Evolutionary conservation across 345 rosid species (phyloP).

Genomic region (Pistacia atlantica): DNA sequence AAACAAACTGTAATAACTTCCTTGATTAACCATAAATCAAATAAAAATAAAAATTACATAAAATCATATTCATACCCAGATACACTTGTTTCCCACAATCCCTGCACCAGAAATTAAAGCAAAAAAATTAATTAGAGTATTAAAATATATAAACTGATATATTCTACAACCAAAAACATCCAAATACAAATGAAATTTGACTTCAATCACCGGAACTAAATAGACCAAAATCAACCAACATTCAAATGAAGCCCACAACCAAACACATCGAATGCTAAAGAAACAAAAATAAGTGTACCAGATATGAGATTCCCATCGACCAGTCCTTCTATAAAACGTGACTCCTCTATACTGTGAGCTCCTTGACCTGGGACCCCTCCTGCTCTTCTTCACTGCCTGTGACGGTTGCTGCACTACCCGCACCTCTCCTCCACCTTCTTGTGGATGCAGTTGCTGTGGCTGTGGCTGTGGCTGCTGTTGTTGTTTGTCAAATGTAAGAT

Average conservation of each 20-base stretch:
- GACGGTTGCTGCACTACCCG: slow-evolving; percentile 41
- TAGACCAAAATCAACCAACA: not conserved
- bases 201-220: not conserved
- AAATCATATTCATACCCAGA: slow-evolving; percentile 59
- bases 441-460: not conserved
- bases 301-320: slow-evolving; percentile 98
- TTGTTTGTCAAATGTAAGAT: slow-evolving; percentile 44
- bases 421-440: slow-evolving; percentile 36
- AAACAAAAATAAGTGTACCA: slow-evolving; percentile 43
- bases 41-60: slow-evolving; percentile 11
- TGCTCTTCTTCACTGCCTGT: slow-evolving; percentile 71
- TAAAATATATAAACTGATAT: not conserved
- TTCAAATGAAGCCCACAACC: not conserved
- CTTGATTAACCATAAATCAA: not conserved
- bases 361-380: slow-evolving; percentile 96
- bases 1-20: not conserved
- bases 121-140: not conserved
- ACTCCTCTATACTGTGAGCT: slow-evolving; percentile 97
- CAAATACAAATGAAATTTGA: not conserved
- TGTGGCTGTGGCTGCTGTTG: slow-evolving; percentile 22
- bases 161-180: not conserved
- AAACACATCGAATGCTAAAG: not conserved
- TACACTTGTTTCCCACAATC: slow-evolving; percentile 98
- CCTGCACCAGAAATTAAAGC: slow-evolving; percentile 45
- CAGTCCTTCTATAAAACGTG: slow-evolving; percentile 92